Evolutionary conservation across 495 filamentous ascomycete species (phyloP).

Genomic region (Lasiosphaeria hispida): DNA sequence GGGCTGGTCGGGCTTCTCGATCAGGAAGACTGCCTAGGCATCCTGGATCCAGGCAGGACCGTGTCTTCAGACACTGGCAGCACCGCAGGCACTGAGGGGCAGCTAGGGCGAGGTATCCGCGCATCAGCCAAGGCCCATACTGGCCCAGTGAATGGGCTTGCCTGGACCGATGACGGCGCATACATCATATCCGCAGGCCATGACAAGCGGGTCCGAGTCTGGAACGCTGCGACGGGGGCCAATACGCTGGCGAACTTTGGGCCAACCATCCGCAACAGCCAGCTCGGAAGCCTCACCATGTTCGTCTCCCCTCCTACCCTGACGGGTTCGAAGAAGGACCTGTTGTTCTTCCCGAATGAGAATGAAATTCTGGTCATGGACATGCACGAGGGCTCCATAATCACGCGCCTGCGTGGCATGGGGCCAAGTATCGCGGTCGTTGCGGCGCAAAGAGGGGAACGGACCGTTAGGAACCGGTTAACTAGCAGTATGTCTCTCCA

Average conservation of each 20-base stretch:
- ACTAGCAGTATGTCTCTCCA: conserved; percentile 43
- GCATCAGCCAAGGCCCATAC: conserved; percentile 63
- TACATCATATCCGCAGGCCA: conserved; percentile 76
- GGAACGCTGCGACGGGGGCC: conserved; percentile 73
- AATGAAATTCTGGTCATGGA: conserved; percentile 75
- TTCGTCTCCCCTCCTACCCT: conserved; percentile 56
- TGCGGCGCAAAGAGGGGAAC: conserved; percentile 31
- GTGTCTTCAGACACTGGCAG: conserved; percentile 23
- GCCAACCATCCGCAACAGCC: conserved; percentile 67
- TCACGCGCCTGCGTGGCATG: conserved; percentile 65
- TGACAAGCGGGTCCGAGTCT: conserved; percentile 78
- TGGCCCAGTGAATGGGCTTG: conserved; percentile 76
- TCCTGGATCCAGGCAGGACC: conserved; percentile 33
- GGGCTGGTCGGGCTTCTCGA: conserved; percentile 72
- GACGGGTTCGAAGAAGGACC: conserved; percentile 51
- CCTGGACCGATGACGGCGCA: conserved; percentile 75
- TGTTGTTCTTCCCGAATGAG: conserved; percentile 75
- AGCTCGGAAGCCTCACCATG: conserved; percentile 61
- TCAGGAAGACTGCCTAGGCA: conserved; percentile 73
- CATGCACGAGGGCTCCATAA: conserved; percentile 67
- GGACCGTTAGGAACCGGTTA: conserved; percentile 55
- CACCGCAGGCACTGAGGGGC: conserved; percentile 43
- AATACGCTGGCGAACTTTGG: conserved; percentile 85
- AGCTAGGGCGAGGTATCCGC: conserved; percentile 45
- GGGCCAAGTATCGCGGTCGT: conserved; percentile 50